Evolutionary conservation across 2,329 filamentous ascomycete genomes (phyloP), one percentile per base, ranked within the genome.

Genomic region (Fusarium nanum): DNA sequence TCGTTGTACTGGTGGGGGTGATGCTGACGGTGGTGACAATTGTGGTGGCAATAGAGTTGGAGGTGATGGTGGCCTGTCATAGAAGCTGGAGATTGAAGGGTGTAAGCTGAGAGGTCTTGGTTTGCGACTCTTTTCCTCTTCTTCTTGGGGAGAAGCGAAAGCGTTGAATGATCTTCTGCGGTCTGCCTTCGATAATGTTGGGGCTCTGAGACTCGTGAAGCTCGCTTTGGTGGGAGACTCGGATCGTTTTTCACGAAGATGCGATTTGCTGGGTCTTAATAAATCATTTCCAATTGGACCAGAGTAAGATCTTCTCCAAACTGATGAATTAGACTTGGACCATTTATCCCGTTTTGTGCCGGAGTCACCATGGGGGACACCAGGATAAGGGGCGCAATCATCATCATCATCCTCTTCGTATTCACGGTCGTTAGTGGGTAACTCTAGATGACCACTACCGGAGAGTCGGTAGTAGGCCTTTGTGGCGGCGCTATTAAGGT

Each of bases 391-490:
- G 5, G 71, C 70, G 28, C 47, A 53, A 28, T 73, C 64, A 11
- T 66, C 66, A n/a, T 70, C 58, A 1, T 66, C 63, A 4, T 66
- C 61, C 2, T 49, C 54, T 20, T 56, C 41, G 14, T 27, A 56
- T 5, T 62, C 41, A 12, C 54, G 34, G 16, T 59, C 56, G 8
- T 58, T 48, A n/a, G 47, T 55, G 4, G 52, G 53, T 9, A 68
- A 14, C 2, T 32, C 34, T 14, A 65, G 30, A 20, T 34, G 56
- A 3, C 56, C 56, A n/a, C 61, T 66, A 3, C 55, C 61, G 4
- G 73, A 63, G 9, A 62, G 62, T 11, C 78, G 72, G 64, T 83
- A 81, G 30, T 80, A 82, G 4, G 78, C 77, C 27, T 77, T 76
- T 1, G 80, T 78, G 13, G 77, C 78, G 13, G 74, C 58, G 4